These are phyloP conservation scores for Cystofilobasidium bisporidii DNA, from an alignment of 768 basidiomycete species.

Conservation along the genomic window DNA sequence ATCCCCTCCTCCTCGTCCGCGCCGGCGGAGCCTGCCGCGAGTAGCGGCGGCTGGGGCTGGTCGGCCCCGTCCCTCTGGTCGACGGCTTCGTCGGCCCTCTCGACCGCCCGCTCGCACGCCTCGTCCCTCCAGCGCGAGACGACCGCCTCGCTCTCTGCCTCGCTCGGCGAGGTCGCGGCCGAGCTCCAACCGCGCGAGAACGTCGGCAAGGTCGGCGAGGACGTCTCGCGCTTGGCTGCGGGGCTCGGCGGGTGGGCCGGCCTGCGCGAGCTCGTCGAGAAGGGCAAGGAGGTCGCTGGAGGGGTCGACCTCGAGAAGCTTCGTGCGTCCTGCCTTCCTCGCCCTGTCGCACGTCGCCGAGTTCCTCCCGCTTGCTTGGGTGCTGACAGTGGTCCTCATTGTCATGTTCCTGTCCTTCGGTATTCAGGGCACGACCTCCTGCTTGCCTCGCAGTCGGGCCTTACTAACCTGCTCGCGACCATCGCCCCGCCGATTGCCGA, in stretches of 20 bases:
- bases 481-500: slow-evolving; percentile 97
- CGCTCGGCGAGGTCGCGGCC: slow-evolving; percentile 17
- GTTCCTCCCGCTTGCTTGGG: no score
- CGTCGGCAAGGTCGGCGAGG: slow-evolving; percentile 5
- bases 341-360: background rate
- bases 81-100: slow-evolving; percentile 13
- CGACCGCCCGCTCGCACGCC: slow-evolving; percentile 11
- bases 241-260: background rate
- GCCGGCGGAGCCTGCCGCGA: background rate
- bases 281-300: slow-evolving; percentile 2
- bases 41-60: slow-evolving; percentile 10
- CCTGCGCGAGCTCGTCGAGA: slow-evolving; percentile 3
- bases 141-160: background rate
- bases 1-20: slow-evolving; percentile 10
- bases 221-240: background rate
- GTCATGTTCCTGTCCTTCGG: background rate
- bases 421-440: slow-evolving; percentile 74
- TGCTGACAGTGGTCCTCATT: no score
- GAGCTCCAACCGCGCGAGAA: slow-evolving; percentile 10
- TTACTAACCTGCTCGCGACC: slow-evolving; percentile 85
- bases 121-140: slow-evolving; percentile 17
- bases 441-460: slow-evolving; percentile 72
- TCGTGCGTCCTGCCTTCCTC: slow-evolving; percentile 1
- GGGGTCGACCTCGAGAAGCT: slow-evolving; percentile 26
- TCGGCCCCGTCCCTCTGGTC: slow-evolving; percentile 24